Conservation (phyloP, 192 early-diverging fungal genomes). For the Linnemannia schmuckeri region DNA sequence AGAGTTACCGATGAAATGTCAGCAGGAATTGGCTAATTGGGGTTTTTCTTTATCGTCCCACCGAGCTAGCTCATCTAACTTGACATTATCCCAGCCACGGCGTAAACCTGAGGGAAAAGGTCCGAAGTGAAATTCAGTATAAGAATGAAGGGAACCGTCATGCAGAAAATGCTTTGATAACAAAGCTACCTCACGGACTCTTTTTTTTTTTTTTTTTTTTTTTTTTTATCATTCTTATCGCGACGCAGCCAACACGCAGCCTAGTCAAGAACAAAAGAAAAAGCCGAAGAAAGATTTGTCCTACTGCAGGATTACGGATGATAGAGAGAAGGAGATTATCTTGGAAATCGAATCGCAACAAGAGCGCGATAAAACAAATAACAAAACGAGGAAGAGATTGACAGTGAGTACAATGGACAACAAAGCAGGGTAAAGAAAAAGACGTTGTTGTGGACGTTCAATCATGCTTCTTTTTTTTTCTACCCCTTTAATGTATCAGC, state of each 20-base stretch:
- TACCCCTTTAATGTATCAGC: too few relatives aligned
- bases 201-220: neutral
- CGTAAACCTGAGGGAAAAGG: neutral
- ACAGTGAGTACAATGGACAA: neutral
- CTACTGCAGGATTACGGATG: neutral
- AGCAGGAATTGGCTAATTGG: neutral
- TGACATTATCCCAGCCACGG: neutral
- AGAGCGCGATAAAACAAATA: conserved; percentile 2
- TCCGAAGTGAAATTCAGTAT: neutral
- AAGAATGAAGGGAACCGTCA: neutral
- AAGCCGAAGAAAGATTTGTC: neutral
- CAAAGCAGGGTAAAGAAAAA: neutral
- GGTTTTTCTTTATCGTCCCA: neutral
- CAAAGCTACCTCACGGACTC: neutral
- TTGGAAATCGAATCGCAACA: neutral
- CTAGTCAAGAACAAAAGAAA: neutral
- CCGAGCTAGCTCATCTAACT: neutral
- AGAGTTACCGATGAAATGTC: neutral
- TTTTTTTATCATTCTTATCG: neutral
- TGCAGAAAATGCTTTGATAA: neutral
- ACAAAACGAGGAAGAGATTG: neutral
- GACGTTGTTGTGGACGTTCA: neutral
- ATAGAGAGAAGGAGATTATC: neutral
- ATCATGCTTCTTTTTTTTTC: too few relatives aligned
- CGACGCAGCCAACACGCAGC: neutral